Base-by-base conservation (phyloP, 108 stramenopile genomes). In the Pseudonitzschia multistriata region DNA sequence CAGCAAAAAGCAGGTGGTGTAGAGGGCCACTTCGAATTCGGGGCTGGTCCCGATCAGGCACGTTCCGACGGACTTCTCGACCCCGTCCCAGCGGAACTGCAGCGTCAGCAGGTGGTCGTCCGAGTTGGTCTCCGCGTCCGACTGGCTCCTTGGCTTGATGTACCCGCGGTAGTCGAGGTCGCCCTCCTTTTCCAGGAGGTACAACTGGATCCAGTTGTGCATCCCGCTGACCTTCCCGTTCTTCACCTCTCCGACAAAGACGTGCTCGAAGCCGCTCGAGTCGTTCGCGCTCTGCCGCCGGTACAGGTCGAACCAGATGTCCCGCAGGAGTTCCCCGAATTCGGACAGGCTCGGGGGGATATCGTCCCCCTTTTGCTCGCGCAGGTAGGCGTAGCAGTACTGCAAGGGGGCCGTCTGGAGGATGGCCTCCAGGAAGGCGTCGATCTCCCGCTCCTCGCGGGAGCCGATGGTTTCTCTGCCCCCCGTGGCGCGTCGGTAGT, bases 161-260 rank as follows among this genome's bases (percentile, higher is more conserved):
- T 90, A 92, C 2, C 95, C 95, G 17, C 84, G 78, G 68, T 96
- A 97, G 74, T 97, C 90, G 28, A 97, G 62, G 29, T 72, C 67
- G 14, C 92, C 91, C 37, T 72, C 79, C 81, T 85, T 81, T 71
- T 97, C 96, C 62, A 95, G 90, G 36, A 88, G 62, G 56, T 90
- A 97, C 27, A 96, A 89, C 68, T 87, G 81, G 59, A 97, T 85
- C 96, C 96, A 97, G 73, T 97, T 97, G 74, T 97, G 96, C 66
- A 97, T 87, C 1, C 96, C 96, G 21, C 75, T 78, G 27, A 93
- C 76, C 39, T 85, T 40, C 4, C 73, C 86, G 49, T 90, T 69
- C 67, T 88, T 88, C 22, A 92, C 84, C 74, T 97, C 96, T 14
- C 96, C 96, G 10, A 95, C 89, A 69, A 97, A 97, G 13, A 96